Conservation (phyloP, 768 basidiomycete species). For the Macrolepiota fuliginosa region DNA sequence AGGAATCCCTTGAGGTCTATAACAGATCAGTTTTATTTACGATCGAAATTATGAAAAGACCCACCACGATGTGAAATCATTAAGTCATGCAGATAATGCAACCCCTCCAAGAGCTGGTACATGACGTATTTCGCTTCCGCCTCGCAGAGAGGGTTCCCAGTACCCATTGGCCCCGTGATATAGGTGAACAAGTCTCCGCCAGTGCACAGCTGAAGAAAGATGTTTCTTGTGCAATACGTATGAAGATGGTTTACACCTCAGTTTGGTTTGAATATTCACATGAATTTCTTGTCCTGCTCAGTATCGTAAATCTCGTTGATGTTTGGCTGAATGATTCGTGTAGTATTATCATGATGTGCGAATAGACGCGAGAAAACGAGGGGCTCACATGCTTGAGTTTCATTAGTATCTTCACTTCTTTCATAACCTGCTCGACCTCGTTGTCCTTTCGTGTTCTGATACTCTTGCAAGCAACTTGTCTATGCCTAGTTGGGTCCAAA, state of each 20-base stretch:
- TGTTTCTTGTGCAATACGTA: constrained; percentile 45
- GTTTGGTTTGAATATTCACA: constrained; percentile 33
- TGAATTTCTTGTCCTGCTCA: constrained; percentile 57
- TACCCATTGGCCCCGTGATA: constrained; percentile 59
- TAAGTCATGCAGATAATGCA: constrained; percentile 68
- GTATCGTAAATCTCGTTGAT: constrained; percentile 78
- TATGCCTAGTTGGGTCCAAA: constrained; percentile 56
- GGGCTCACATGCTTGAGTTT: constrained; percentile 64
- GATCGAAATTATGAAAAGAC: constrained; percentile 13
- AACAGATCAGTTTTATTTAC: not conserved
- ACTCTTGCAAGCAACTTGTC: constrained; percentile 84
- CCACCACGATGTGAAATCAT: constrained; percentile 79
- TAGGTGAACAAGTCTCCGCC: constrained; percentile 89
- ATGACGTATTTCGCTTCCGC: constrained; percentile 84
- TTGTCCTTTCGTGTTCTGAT: constrained; percentile 62
- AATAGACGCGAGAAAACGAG: not conserved
- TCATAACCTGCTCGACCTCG: constrained; percentile 64
- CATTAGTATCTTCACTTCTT: constrained; percentile 74
- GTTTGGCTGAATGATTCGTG: constrained; percentile 53
- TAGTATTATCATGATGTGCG: not conserved
- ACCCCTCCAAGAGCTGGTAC: constrained; percentile 72
- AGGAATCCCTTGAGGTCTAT: constrained; percentile 63
- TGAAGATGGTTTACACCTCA: not conserved
- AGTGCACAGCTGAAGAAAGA: constrained; percentile 83
- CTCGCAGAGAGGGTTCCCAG: constrained; percentile 56